Percentiles rank a stretch among this genome's conserved stretches.
phyloP scores from a whole-genome alignment of 768 basidiomycete genomes.

The Pluteus cervinus region DNA sequence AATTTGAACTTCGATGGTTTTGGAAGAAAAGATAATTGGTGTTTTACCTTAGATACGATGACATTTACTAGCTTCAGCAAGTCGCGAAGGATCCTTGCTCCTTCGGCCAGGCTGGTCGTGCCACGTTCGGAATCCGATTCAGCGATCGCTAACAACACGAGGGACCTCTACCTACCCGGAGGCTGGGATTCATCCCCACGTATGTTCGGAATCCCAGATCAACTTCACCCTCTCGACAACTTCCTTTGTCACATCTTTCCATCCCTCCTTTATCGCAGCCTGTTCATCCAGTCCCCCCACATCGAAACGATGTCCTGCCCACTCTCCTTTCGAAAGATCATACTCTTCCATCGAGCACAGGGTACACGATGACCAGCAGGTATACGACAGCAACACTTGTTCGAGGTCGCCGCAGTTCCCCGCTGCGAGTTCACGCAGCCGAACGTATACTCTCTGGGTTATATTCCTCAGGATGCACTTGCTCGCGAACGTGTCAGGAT shows the following conservation, averaged over 20 bases:
- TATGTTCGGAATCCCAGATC: too few species aligned
- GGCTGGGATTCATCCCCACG: too few species aligned
- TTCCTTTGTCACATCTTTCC: slow-evolving; percentile 5
- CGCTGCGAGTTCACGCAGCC: neutral
- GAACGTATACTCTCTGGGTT: slow-evolving; percentile 4
- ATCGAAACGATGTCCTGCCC: slow-evolving; percentile 8
- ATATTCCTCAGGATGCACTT: slow-evolving; percentile 4
- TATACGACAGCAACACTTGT: slow-evolving; percentile 1
- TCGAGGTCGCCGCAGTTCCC: neutral
- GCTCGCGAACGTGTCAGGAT: neutral
- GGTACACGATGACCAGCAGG: slow-evolving; percentile 5
- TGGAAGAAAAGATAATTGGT: too few species aligned
- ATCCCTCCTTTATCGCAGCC: neutral
- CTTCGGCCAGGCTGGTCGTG: too few species aligned
- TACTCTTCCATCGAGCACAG: neutral
- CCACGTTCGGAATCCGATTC: too few species aligned
- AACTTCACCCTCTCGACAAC: too few species aligned
- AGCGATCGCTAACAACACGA: too few species aligned
- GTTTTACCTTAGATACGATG: too few species aligned
- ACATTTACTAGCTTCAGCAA: too few species aligned
- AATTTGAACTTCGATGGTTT: too few species aligned
- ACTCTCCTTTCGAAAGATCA: slow-evolving; percentile 1
- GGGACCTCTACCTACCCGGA: too few species aligned
- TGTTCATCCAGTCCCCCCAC: neutral
- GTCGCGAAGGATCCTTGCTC: too few species aligned